Conservation (phyloP, 208 protist genomes). For the Acanthamoeba lenticulata region DNA sequence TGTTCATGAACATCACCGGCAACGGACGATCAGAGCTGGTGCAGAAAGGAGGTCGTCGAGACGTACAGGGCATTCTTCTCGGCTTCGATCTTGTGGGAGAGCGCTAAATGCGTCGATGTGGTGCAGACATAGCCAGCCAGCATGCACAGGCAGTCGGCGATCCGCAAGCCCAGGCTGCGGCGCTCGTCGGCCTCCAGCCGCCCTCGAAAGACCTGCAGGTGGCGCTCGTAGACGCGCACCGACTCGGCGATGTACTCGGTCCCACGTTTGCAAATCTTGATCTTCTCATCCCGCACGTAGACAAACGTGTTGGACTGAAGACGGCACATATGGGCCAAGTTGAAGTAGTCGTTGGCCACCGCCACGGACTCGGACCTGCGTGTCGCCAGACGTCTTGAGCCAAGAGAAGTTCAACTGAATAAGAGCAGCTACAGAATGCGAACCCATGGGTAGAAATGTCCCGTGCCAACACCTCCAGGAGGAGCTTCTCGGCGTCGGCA, state of each 20-base stretch:
- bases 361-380: not conserved
- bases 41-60: not conserved
- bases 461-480: not conserved
- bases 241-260: not conserved
- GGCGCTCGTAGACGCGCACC: not conserved
- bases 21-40: not conserved
- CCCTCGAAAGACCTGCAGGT: not conserved
- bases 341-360: constrained; percentile 25
- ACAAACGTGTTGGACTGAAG: constrained; percentile 22
- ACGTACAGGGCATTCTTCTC: constrained; percentile 14
- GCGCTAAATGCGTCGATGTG: not conserved
- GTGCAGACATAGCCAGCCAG: constrained; percentile 35
- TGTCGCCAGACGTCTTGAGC: no score
- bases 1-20: no score
- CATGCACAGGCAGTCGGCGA: constrained; percentile 57
- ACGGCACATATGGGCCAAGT: constrained; percentile 41
- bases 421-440: not conserved
- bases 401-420: not conserved
- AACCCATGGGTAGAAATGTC: not conserved
- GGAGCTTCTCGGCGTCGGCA: not conserved
- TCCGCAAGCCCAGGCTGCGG: not conserved
- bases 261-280: not conserved
- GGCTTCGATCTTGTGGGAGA: not conserved
- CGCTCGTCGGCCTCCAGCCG: not conserved
- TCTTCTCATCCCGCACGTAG: constrained; percentile 56